Evolutionary conservation across 306 rosid genomes (phyloP), one percentile per base, ranked within the genome.

Genomic region (Prunus mume): DNA sequence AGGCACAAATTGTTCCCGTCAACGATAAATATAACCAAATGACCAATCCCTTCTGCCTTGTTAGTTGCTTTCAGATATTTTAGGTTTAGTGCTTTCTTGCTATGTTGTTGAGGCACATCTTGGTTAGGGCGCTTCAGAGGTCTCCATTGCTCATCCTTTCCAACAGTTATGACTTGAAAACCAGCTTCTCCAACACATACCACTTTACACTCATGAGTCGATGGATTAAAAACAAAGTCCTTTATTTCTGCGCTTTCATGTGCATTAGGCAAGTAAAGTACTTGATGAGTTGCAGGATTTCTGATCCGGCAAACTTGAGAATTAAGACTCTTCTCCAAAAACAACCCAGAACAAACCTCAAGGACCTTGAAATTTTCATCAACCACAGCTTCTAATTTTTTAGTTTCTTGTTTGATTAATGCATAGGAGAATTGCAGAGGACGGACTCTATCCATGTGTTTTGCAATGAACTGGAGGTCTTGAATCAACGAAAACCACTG

Each of bases 191-290:
- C 45, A 41, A 14, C 2, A 72, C 14, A 38, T 14, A 19, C 52
- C 25, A 38, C 66, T 72, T 72, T 72, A 38, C 67, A 57, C 38
- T 72, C 76, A 15, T 67, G 22, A 41, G 55, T 72, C 1, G 9
- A 17, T 38, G 67, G 43, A 24, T 72, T 25, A 2, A 38, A 24
- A 38, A 4, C 76, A 34, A 38, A 58, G 47, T 18, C 55, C 50
- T 28, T 56, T 22, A 4, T 20, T 14, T 61, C 10, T 5, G 1
- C 0, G 18, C 51, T 17, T 1, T 51, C 10, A 1, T 51, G 28
- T 11, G 12, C 47, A 19, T 52, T 17, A 0, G 75, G 75, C 27
- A 71, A 71, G 64, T 54, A 32, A 2, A 71, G 64, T 20, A 71
- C 64, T 52, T 32, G 62, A 25, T 9, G 30, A 3, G 32, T 71